Evolutionary conservation across 768 basidiomycete species (phyloP), one percentile per base, ranked within the genome.

Genomic region (Chalciporus pseudorubinellus): DNA sequence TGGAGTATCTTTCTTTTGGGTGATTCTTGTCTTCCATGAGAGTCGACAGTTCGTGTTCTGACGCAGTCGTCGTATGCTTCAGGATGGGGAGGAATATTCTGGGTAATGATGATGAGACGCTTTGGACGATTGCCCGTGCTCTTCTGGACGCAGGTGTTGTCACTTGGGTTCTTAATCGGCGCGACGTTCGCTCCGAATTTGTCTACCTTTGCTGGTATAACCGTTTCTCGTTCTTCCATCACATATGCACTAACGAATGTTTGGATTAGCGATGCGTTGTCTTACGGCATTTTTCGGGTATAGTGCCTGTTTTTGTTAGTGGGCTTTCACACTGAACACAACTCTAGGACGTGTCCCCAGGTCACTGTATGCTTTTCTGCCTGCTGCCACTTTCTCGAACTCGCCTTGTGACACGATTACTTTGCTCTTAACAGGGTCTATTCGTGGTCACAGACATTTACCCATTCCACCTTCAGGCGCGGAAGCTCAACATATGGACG

Each of bases 381-480:
- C 13, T 9, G 6, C n/a, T 18, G 1, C 41, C 22, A 5, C 9
- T 6, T 19, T 22, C 26, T 33, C 4, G 26, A 51, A 20, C 28
- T 21, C 26, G 18, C 0, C 18, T 34, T 39, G 6, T 57, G 26
- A 62, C 31, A 11, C 4, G 19, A 3, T 28, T 18, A 31, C 8
- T 4, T 46, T 20, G 12, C 16, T 49, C 26, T 18, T 6, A 43
- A 44, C 33, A 75, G 74, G 77, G 77, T 29, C 58, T 78, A 0
- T 77, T 72, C 52, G 62, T 77, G 31, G 70, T 80, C 53, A 75
- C 74, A 24, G 79, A 80, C 50, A 69, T 81, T 36, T 81, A 70
- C 58, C 79, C 79, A 3, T 81, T 81, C 64, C 79, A 81, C 50
- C 68, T 77, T 12, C 79, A 80, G 51, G 78, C 77, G 4, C 69